phyloP scores from a whole-genome alignment of 2,329 filamentous ascomycete species.

The Lecanoromycetidae sp. region DNA sequence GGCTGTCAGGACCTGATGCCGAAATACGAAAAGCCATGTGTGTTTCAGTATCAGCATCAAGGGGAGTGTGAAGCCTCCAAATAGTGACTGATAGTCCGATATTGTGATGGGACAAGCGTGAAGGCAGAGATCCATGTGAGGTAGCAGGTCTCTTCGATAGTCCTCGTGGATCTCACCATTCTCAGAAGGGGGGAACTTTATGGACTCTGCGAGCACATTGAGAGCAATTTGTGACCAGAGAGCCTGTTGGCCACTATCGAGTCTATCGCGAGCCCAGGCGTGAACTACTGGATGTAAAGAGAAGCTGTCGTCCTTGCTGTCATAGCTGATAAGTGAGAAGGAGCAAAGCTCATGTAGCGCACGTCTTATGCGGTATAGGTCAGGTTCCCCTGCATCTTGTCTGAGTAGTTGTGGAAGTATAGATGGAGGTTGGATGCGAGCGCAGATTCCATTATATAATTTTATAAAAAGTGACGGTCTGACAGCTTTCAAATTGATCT shows the following conservation, averaged over 20 bases:
- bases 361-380: conserved; percentile 19
- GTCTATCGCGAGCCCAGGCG: conserved; percentile 24
- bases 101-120: conserved; percentile 7
- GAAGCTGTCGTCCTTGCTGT: conserved; percentile 21
- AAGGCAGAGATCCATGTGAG: conserved; percentile 20
- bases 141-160: conserved; percentile 19
- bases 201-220: conserved; percentile 20
- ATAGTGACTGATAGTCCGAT: conserved; percentile 1
- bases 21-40: conserved; percentile 7
- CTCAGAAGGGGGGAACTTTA: conserved; percentile 21
- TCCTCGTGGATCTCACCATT: conserved; percentile 14
- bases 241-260: conserved; percentile 20
- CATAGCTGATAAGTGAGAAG: conserved; percentile 22
- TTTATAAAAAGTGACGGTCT: background rate
- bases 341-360: conserved; percentile 20
- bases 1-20: conserved; percentile 1
- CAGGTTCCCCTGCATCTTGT: conserved; percentile 16
- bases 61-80: conserved; percentile 6
- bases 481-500: background rate
- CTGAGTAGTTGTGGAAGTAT: conserved; percentile 18
- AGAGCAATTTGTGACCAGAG: conserved; percentile 23
- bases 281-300: conserved; percentile 27
- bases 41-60: conserved; percentile 1
- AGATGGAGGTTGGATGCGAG: conserved; percentile 10
- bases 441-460: background rate